These are phyloP conservation scores for Funneliformis geosporum DNA, from an alignment of 192 early-diverging fungal species.

Conservation along the genomic window DNA sequence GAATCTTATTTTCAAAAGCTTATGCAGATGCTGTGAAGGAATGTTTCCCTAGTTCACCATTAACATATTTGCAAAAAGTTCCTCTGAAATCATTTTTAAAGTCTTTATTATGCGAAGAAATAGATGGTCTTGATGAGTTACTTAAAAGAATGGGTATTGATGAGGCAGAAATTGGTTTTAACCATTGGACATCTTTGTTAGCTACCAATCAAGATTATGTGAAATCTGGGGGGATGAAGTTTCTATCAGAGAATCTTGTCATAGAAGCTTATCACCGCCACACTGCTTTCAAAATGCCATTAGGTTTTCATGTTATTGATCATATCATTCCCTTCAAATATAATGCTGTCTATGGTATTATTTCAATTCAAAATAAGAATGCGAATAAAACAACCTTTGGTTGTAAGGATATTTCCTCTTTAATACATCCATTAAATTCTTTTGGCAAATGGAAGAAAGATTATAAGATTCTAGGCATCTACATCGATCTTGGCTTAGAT, in stretches of 20 bases:
- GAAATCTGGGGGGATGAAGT: neutral
- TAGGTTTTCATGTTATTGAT: neutral
- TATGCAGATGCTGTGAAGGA: neutral
- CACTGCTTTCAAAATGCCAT: conserved; percentile 6
- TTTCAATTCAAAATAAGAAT: too few relatives aligned
- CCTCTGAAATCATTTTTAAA: too few relatives aligned
- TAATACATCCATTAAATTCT: neutral
- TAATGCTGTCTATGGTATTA: too few relatives aligned
- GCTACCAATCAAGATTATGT: conserved; percentile 9
- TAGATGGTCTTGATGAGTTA: neutral
- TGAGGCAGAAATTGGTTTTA: neutral
- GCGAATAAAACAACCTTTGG: too few relatives aligned
- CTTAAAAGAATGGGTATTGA: neutral
- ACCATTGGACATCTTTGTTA: conserved; percentile 16
- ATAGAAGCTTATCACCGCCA: conserved; percentile 15
- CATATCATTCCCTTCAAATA: too few relatives aligned
- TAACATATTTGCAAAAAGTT: too few relatives aligned
- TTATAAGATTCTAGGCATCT: conserved; percentile 9
- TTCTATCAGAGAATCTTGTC: conserved; percentile 2
- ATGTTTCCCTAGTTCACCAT: neutral
- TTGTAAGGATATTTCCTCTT: neutral
- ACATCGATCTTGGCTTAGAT: conserved; percentile 1
- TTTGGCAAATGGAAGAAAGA: neutral
- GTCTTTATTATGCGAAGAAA: conserved; percentile 9
- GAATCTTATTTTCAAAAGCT: too few relatives aligned